Conservation (phyloP, 2,329 filamentous ascomycete species). For the Colletotrichum orchidophilum region DNA sequence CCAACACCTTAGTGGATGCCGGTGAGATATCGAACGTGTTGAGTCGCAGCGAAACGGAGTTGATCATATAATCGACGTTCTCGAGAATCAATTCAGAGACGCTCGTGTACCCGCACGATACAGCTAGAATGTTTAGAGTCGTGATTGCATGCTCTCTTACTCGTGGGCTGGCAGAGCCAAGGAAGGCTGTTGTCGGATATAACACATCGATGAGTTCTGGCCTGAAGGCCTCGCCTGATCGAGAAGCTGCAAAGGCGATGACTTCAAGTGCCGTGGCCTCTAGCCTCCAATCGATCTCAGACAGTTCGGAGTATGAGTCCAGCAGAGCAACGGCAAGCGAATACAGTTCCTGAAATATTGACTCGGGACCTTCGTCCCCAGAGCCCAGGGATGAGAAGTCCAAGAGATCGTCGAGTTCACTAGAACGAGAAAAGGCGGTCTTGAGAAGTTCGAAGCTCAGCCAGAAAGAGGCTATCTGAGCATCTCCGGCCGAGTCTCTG, state of each 20-base stretch:
- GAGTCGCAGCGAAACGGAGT: constrained; percentile 86
- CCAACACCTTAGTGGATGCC: constrained; percentile 86
- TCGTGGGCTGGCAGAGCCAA: constrained; percentile 75
- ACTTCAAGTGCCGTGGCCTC: constrained; percentile 84
- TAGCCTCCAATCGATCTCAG: constrained; percentile 72
- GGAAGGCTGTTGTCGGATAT: constrained; percentile 89
- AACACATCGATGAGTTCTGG: constrained; percentile 89
- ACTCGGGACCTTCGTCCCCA: constrained; percentile 53
- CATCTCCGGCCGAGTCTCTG: constrained; percentile 64
- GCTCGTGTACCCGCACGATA: constrained; percentile 76
- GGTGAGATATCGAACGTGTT: constrained; percentile 94
- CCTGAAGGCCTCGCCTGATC: constrained; percentile 74
- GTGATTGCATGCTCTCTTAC: constrained; percentile 85
- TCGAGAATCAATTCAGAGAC: constrained; percentile 84
- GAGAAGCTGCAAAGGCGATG: constrained; percentile 77
- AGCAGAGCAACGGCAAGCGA: constrained; percentile 72
- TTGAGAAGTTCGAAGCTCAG: constrained; percentile 78
- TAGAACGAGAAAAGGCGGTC: constrained; percentile 58
- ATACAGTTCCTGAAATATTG: constrained; percentile 72
- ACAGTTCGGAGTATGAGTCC: constrained; percentile 59
- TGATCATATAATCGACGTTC: constrained; percentile 97
- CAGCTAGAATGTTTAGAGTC: constrained; percentile 82
- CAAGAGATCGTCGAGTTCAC: constrained; percentile 73
- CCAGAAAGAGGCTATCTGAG: constrained; percentile 80
- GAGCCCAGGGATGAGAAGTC: constrained; percentile 57